Conservation (phyloP, 805 yeast genomes). For the Pichia insulana region DNA sequence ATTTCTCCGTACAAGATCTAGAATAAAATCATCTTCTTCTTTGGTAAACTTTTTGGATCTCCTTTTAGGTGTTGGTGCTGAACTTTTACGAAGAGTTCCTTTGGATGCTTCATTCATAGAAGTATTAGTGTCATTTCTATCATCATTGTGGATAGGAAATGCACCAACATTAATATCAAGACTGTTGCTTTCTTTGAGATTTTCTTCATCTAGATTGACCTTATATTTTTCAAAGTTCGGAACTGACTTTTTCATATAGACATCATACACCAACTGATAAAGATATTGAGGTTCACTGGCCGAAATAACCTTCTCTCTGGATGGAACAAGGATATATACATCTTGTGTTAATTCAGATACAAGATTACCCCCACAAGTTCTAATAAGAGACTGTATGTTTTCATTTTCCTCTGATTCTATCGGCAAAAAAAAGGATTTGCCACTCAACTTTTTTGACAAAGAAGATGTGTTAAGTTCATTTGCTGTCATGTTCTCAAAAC, state of each 20-base stretch:
- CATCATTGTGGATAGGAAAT: slow-evolving; percentile 10
- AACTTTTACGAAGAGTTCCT: background rate
- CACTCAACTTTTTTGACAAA: slow-evolving; percentile 4
- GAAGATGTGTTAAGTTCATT: background rate
- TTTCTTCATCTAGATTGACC: slow-evolving; percentile 4
- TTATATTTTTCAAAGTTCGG: slow-evolving; percentile 17
- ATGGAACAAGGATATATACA: slow-evolving; percentile 13
- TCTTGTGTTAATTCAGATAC: slow-evolving; percentile 6
- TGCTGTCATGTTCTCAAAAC: background rate
- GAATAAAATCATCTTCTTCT: slow-evolving; percentile 56
- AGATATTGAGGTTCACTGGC: slow-evolving; percentile 16
- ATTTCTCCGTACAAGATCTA: slow-evolving; percentile 58
- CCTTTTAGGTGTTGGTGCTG: slow-evolving; percentile 23
- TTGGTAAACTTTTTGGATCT: slow-evolving; percentile 42
- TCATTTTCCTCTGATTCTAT: slow-evolving; percentile 11
- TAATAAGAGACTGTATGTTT: slow-evolving; percentile 15
- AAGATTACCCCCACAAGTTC: slow-evolving; percentile 19
- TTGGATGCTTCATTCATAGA: background rate
- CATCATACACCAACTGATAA: slow-evolving; percentile 18
- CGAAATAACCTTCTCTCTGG: slow-evolving; percentile 12
- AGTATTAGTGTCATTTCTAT: background rate
- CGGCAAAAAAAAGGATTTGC: slow-evolving; percentile 15
- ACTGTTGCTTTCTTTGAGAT: background rate
- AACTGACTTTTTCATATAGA: slow-evolving; percentile 13
- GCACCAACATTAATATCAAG: slow-evolving; percentile 19